Base-by-base conservation (phyloP, 1,284 basidiomycete species). In the Boletus mariae region DNA sequence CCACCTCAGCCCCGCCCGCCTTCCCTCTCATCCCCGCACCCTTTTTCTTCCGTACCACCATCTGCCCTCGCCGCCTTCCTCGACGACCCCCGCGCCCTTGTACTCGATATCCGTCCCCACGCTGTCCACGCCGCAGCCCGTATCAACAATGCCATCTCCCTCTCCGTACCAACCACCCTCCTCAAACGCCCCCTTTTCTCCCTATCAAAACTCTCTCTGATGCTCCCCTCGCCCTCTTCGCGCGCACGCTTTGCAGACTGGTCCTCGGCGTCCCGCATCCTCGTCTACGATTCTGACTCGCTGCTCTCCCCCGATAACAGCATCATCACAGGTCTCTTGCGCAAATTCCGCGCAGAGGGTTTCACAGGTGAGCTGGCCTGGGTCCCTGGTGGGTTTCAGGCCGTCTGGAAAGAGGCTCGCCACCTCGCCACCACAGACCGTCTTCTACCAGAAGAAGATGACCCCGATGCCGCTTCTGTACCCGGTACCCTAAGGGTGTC, bases 151-250 rank as follows among this genome's bases (percentile, higher is more conserved):
- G 87, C 94, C n/a, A 77, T 97, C 57, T 93, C 92, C 41, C 81
- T 98, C 53, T 92, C 92, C 45, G 90, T 97, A 5, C 95, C 95
- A 0, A 94, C 94, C 4, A 98, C 95, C 0, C 83, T 98, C 26
- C 86, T 99, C 64, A 93, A 93, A 57, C 85, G 94, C 1, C 92
- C 92, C 0, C 78, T 84, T 6, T 95, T 92, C 72, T 85, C 87
- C 26, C 78, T 94, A 9, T 75, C 82, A 32, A 85, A 85, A 43
- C 78, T 96, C 11, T 72, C 80, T 2, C 82, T 83, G 26, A 93
- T 94, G 85, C 79, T 96, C 15, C 79, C 84, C 4, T 81, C 83
- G 0, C 55, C 72, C 5, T 64, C 75, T 1, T 79, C 87, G 20
- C 79, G 83, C 26, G 67, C 75, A 20, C 79, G 77, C 25, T 92